These are phyloP conservation scores for Helichrysum umbraculigerum DNA, from an alignment of 129 eudicot species.

Conservation along the genomic window DNA sequence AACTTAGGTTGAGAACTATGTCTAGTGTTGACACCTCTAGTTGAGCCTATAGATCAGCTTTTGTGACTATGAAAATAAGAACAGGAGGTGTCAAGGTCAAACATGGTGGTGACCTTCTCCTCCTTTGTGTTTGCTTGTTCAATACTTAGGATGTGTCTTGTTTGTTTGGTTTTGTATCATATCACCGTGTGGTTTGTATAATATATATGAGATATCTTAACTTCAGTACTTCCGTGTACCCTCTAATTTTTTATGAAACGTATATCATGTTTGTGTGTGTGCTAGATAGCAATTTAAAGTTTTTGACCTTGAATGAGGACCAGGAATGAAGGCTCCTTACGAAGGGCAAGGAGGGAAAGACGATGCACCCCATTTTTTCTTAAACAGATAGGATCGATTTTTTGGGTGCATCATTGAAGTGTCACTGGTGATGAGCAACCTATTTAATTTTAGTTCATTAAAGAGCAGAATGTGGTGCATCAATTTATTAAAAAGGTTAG, in stretches of 20 bases:
- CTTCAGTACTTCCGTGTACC: not conserved
- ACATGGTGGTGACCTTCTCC: not conserved
- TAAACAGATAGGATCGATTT: too few relatives aligned
- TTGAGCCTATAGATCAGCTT: not conserved
- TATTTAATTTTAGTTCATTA: too few relatives aligned
- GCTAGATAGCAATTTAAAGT: too few relatives aligned
- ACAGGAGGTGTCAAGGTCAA: not conserved
- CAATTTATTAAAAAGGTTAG: too few relatives aligned
- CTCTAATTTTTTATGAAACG: not conserved
- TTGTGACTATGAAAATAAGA: conserved; percentile 13
- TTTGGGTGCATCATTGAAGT: too few relatives aligned
- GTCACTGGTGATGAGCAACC: too few relatives aligned
- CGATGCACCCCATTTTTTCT: too few relatives aligned
- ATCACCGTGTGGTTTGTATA: not conserved
- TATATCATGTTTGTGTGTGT: not conserved
- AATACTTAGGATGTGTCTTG: not conserved
- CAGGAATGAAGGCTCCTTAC: too few relatives aligned
- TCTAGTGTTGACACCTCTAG: conserved; percentile 23
- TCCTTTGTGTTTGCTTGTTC: conserved; percentile 1
- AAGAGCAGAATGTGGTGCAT: too few relatives aligned
- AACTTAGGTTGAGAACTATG: conserved; percentile 46
- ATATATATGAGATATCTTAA: not conserved
- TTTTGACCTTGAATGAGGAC: too few relatives aligned
- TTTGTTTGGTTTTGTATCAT: not conserved
- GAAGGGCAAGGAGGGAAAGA: too few relatives aligned